Conservation (phyloP, 2,329 filamentous ascomycete genomes). For the Fusarium metavorans region DNA sequence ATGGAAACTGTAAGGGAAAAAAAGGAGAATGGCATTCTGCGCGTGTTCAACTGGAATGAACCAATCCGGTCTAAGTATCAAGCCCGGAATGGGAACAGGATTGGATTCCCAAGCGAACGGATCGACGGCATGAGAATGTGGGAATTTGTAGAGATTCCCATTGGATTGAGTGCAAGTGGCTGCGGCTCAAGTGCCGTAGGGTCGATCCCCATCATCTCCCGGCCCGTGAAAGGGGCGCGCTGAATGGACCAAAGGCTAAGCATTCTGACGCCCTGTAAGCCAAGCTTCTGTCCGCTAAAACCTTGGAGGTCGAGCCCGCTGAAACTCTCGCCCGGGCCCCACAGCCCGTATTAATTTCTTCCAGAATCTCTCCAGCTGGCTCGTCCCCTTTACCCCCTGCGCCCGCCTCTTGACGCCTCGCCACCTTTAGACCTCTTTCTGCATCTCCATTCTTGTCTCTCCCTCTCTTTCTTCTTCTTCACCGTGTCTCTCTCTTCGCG, state of each 20-base stretch:
- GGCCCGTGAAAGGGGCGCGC: constrained; percentile 13
- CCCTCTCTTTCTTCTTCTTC: neutral
- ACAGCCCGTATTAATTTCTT: constrained; percentile 15
- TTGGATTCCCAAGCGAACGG: constrained; percentile 10
- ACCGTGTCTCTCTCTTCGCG: neutral
- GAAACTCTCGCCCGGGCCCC: neutral
- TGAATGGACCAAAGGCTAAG: constrained; percentile 7
- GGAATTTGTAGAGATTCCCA: neutral
- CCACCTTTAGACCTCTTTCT: constrained; percentile 21
- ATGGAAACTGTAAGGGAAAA: neutral
- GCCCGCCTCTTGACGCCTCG: constrained; percentile 15
- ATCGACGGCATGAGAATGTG: constrained; percentile 6
- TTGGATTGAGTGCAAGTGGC: constrained; percentile 12
- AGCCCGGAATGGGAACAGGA: constrained; percentile 33
- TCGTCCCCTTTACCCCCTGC: constrained; percentile 32
- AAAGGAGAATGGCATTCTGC: constrained; percentile 5
- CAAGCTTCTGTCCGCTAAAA: constrained; percentile 26
- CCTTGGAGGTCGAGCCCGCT: neutral
- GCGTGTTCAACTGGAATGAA: neutral
- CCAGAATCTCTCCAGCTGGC: constrained; percentile 19
- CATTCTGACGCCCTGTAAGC: neutral
- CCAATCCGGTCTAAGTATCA: constrained; percentile 28
- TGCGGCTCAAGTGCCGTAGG: neutral
- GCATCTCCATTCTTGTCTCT: constrained; percentile 7
- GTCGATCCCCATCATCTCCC: constrained; percentile 12